Percentiles rank a stretch among this genome's conserved stretches.
phyloP scores from a whole-genome alignment of 495 filamentous ascomycete species.

The Talaromyces liani region DNA sequence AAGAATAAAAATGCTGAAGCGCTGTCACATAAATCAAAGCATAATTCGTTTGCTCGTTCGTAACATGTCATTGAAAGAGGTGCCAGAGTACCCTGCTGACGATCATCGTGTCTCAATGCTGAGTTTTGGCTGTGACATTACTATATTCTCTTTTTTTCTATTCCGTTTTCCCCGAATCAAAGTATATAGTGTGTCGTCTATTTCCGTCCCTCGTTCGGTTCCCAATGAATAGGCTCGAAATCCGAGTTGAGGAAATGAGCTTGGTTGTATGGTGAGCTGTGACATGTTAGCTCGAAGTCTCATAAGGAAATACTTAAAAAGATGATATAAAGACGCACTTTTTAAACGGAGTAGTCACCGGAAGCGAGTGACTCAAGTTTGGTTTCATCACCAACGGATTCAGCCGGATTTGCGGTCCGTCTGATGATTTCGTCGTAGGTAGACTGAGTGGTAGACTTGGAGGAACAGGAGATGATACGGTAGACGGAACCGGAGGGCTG shows the following conservation, averaged over 20 bases:
- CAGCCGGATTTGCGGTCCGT: slow-evolving; percentile 37
- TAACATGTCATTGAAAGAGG: background rate
- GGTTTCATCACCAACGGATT: slow-evolving; percentile 43
- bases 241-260: slow-evolving; percentile 79
- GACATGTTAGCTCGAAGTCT: slow-evolving; percentile 32
- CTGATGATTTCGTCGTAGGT: slow-evolving; percentile 29
- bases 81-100: background rate
- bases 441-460: slow-evolving; percentile 32
- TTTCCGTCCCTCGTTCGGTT: slow-evolving; percentile 30
- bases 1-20: slow-evolving; percentile 7
- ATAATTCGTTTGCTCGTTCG: background rate
- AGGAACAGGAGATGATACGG: slow-evolving; percentile 12
- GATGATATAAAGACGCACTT: slow-evolving; percentile 23
- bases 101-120: background rate
- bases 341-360: slow-evolving; percentile 38
- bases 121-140: background rate
- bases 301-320: no score
- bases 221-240: slow-evolving; percentile 62
- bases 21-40: slow-evolving; percentile 5
- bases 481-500: slow-evolving; percentile 3
- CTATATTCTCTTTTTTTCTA: background rate
- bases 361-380: slow-evolving; percentile 35
- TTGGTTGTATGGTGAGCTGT: slow-evolving; percentile 66
- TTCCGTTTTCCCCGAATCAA: background rate
- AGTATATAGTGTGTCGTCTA: slow-evolving; percentile 5